Percentiles rank a stretch among this genome's conserved stretches.
phyloP scores from a whole-genome alignment of 805 yeast genomes.

The Pichia phayaonensis region DNA sequence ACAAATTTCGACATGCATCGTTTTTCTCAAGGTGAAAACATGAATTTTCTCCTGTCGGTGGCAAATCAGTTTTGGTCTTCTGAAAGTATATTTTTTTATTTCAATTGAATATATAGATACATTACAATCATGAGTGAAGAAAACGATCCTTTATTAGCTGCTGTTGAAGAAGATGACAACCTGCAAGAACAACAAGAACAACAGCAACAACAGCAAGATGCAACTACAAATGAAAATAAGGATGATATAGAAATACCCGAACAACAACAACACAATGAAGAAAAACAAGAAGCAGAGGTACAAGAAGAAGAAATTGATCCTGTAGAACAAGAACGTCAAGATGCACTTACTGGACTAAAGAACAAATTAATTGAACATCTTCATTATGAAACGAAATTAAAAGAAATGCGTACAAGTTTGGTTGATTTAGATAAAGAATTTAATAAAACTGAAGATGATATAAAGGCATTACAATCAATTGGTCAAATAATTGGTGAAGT shows the following conservation, averaged over 20 bases:
- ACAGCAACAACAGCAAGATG: not conserved
- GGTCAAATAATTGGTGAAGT: conserved; percentile 98
- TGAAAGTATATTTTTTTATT: not conserved
- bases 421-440: conserved; percentile 76
- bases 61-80: not conserved
- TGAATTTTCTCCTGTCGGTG: not conserved
- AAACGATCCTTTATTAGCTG: conserved; percentile 70
- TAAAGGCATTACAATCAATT: conserved; percentile 92
- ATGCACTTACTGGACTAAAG: conserved; percentile 72
- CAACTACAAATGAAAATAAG: conserved; percentile 5
- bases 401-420: conserved; percentile 73
- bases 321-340: conserved; percentile 40
- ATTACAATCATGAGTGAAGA: conserved; percentile 33
- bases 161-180: conserved; percentile 38
- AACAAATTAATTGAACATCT: conserved; percentile 86
- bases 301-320: conserved; percentile 9
- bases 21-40: not conserved
- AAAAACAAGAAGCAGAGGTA: not conserved
- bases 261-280: not conserved
- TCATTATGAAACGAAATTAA: conserved; percentile 87
- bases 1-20: not conserved
- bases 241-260: conserved; percentile 7
- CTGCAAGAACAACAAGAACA: not conserved
- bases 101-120: not conserved
- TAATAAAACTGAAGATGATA: conserved; percentile 93